Evolutionary conservation across 2,329 filamentous ascomycete genomes (phyloP).

Genomic region (Aureobasidium sp.): DNA sequence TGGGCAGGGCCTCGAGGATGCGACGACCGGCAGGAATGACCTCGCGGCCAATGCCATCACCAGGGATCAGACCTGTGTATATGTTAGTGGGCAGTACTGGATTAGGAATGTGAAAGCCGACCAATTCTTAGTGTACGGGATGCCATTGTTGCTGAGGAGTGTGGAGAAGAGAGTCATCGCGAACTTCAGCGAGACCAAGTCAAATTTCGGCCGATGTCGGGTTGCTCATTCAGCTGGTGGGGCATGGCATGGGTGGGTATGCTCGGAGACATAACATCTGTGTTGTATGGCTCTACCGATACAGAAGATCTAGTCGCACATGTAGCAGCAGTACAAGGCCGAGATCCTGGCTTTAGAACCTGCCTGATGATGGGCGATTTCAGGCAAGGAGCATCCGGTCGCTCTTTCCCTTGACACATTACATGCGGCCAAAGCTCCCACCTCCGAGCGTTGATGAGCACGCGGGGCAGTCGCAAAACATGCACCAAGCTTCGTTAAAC

Average conservation of each 20-base stretch:
- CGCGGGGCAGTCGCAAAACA: conserved; percentile 8
- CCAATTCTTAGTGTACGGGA: conserved; percentile 60
- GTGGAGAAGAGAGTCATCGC: conserved; percentile 3
- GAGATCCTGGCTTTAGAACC: not conserved
- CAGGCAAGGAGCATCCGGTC: not conserved
- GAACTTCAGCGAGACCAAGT: not conserved
- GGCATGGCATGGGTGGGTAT: not conserved
- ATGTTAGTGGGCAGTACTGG: not conserved
- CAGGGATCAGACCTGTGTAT: conserved; percentile 76
- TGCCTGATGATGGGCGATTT: not conserved
- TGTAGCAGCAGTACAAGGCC: not conserved
- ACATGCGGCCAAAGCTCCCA: not conserved
- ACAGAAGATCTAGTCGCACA: too few species aligned
- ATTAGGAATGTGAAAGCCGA: conserved; percentile 29
- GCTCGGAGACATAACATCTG: not conserved
- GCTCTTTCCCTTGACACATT: not conserved
- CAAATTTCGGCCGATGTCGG: conserved; percentile 12
- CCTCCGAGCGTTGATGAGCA: not conserved
- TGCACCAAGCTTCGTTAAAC: not conserved
- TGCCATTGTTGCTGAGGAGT: conserved; percentile 40
- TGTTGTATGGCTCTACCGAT: not conserved
- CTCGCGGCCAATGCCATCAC: conserved; percentile 96
- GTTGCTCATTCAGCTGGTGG: not conserved
- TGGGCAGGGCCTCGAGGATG: conserved; percentile 83
- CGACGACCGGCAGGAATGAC: conserved; percentile 91